phyloP scores from a whole-genome alignment of 164 flowering plant genomes.

The Buxus sempervirens region DNA sequence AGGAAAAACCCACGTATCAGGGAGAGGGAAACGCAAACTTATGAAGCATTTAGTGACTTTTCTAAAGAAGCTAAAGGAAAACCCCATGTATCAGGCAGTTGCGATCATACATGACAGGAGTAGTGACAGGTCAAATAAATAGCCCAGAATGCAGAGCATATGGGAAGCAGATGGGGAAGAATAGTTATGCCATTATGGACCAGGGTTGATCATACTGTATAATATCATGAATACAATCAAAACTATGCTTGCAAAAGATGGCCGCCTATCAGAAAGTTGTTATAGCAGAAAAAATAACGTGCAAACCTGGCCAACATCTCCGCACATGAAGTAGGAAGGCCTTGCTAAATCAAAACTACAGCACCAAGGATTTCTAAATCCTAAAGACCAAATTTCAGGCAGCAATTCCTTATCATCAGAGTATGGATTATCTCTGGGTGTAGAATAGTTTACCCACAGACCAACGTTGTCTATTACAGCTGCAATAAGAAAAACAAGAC shows the following conservation, averaged over 20 bases:
- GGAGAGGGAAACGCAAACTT: too few species aligned
- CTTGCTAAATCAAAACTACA: constrained; percentile 89
- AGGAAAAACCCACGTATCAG: too few species aligned
- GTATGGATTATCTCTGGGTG: constrained; percentile 82
- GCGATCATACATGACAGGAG: not conserved
- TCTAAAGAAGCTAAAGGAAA: too few species aligned
- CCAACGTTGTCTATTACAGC: constrained; percentile 44
- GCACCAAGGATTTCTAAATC: constrained; percentile 95
- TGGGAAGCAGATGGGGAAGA: not conserved
- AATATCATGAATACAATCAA: not conserved
- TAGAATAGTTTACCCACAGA: constrained; percentile 90
- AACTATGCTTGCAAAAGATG: not conserved
- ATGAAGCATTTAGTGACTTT: too few species aligned
- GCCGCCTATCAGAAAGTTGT: too few species aligned
- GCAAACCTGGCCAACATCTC: constrained; percentile 85
- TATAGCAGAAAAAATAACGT: constrained; percentile 1
- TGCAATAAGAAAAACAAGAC: constrained; percentile 41
- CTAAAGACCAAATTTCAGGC: constrained; percentile 95
- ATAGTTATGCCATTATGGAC: not conserved
- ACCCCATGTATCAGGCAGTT: too few species aligned
- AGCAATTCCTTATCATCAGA: constrained; percentile 44
- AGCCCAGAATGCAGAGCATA: not conserved
- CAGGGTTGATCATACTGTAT: not conserved
- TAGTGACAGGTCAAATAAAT: not conserved
- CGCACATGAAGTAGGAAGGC: constrained; percentile 87